Percentiles rank a stretch among this genome's conserved stretches.
phyloP scores from a whole-genome alignment of 2,329 filamentous ascomycete species.

The Nemania sp. region DNA sequence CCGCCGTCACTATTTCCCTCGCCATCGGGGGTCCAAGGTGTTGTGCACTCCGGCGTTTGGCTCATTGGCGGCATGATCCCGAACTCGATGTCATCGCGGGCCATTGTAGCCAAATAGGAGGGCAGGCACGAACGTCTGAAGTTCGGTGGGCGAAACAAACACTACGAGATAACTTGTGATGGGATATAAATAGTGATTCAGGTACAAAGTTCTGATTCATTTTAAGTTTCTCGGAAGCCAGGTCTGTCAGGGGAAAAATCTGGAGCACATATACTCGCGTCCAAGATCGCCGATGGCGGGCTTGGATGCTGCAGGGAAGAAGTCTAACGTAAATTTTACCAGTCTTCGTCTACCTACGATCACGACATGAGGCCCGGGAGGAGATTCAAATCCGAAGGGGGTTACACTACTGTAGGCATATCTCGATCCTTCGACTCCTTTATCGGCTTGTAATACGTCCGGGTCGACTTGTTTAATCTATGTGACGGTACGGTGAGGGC shows the following conservation, averaged over 20 bases:
- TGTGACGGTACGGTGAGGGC: conserved; percentile 24
- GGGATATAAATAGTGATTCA: conserved; percentile 10
- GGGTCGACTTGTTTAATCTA: neutral
- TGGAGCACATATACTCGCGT: conserved; percentile 28
- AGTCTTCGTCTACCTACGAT: conserved; percentile 6
- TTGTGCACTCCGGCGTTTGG: conserved; percentile 30
- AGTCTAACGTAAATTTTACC: conserved; percentile 35
- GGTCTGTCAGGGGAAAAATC: neutral
- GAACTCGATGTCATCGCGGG: conserved; percentile 31
- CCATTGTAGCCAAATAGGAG: conserved; percentile 21
- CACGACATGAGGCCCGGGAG: conserved; percentile 15
- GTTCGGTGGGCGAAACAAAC: neutral
- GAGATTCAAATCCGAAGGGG: neutral
- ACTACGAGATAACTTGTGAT: neutral
- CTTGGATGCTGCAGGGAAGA: conserved; percentile 22
- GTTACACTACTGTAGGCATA: conserved; percentile 9
- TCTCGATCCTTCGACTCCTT: conserved; percentile 25
- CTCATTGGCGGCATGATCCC: conserved; percentile 7
- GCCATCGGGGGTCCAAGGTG: conserved; percentile 19
- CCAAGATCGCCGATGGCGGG: conserved; percentile 34
- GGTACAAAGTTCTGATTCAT: neutral
- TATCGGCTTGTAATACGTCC: conserved; percentile 18
- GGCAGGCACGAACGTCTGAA: too few relatives aligned
- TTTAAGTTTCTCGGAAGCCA: neutral
- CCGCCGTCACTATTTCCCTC: conserved; percentile 22